These are phyloP conservation scores for Emergomyces pasteurianus DNA, from an alignment of 2,329 filamentous ascomycete species.

Conservation along the genomic window DNA sequence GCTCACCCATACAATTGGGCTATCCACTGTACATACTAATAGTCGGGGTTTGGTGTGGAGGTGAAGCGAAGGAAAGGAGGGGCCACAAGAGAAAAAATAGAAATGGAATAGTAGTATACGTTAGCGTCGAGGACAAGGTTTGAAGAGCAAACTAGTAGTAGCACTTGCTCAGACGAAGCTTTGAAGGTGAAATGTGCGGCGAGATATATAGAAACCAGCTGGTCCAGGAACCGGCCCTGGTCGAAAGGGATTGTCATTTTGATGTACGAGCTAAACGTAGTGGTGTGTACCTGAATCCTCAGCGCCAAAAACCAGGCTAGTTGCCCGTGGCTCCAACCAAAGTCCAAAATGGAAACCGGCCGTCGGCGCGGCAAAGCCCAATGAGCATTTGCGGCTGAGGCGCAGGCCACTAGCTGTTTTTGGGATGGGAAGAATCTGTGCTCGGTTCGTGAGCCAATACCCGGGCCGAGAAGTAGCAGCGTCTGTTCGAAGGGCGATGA, in stretches of 20 bases:
- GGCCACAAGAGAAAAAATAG: slow-evolving; percentile 1
- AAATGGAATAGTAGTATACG: neutral
- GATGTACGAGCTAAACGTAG: neutral
- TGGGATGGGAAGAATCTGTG: neutral
- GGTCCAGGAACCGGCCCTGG: neutral
- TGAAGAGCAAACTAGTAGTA: neutral
- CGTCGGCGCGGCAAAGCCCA: neutral
- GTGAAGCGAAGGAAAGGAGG: neutral
- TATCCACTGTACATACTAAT: neutral
- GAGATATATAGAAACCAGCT: neutral
- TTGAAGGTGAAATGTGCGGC: neutral
- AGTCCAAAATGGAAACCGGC: neutral
- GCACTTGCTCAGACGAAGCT: neutral
- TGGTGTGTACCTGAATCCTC: neutral
- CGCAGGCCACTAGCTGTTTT: neutral
- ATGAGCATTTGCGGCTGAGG: slow-evolving; percentile 1
- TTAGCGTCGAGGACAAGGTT: slow-evolving; percentile 1
- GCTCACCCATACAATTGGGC: neutral
- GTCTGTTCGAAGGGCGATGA: neutral
- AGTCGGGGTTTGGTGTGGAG: neutral
- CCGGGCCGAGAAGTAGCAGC: neutral
- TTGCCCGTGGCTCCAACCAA: neutral
- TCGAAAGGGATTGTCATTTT: neutral
- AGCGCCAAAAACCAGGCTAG: neutral
- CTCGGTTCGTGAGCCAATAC: neutral